Evolutionary conservation across 1,284 basidiomycete species (phyloP).

Genomic region (Neolentinus lepideus): DNA sequence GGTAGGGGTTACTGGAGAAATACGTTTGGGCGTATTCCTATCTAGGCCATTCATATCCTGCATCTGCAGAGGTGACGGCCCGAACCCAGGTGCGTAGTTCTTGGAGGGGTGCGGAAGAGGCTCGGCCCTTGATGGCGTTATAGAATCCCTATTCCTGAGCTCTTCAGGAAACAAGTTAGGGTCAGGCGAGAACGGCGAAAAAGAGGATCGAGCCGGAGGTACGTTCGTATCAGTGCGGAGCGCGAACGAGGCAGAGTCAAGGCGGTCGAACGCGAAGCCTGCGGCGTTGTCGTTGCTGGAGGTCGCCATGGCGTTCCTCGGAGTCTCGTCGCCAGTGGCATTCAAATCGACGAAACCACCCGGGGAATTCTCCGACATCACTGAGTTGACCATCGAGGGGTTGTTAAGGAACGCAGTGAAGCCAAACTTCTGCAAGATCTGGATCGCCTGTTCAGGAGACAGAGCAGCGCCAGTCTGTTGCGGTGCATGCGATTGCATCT

Average conservation of each 20-base stretch:
- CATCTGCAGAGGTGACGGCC: slow-evolving; percentile 21
- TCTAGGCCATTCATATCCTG: slow-evolving; percentile 20
- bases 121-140: slow-evolving; percentile 13
- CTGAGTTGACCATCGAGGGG: slow-evolving; percentile 3
- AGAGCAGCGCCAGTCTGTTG: slow-evolving; percentile 22
- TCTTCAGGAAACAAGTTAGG: slow-evolving; percentile 24
- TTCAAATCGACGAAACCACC: slow-evolving; percentile 13
- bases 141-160: slow-evolving; percentile 14
- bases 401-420: slow-evolving; percentile 33
- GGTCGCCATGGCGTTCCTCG: background rate
- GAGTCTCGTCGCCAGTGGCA: slow-evolving; percentile 1
- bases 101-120: slow-evolving; percentile 33
- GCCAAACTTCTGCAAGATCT: slow-evolving; percentile 57
- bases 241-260: slow-evolving; percentile 1
- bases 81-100: slow-evolving; percentile 39
- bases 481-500: slow-evolving; percentile 32
- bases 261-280: slow-evolving; percentile 3
- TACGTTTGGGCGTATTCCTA: slow-evolving; percentile 16
- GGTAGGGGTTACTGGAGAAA: slow-evolving; percentile 29
- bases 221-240: slow-evolving; percentile 7
- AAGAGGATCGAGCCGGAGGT: slow-evolving; percentile 15
- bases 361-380: slow-evolving; percentile 6
- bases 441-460: slow-evolving; percentile 61
- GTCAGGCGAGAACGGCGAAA: slow-evolving; percentile 35
- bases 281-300: background rate